Conservation (phyloP, 164 flowering plant species). For the Cinnamomum chago region DNA sequence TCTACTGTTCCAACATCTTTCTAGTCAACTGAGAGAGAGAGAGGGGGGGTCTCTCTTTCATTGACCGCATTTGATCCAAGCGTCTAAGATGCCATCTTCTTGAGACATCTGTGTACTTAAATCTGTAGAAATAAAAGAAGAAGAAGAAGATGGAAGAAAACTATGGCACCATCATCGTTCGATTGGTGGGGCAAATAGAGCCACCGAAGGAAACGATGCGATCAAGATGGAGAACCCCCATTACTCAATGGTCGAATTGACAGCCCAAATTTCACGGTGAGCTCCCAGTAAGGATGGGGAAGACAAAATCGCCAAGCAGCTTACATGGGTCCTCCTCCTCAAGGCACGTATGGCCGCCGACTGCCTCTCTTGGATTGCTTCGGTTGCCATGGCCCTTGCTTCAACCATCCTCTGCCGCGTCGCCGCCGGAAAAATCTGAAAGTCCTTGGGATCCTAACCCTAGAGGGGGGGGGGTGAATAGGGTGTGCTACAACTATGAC, state of each 20-base stretch:
- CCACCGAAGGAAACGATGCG: conserved; percentile 67
- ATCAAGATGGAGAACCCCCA: conserved; percentile 90
- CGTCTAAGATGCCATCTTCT: no score
- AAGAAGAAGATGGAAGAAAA: conserved; percentile 1
- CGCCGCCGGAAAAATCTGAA: conserved; percentile 54
- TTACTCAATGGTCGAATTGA: conserved; percentile 75
- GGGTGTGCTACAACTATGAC: no score
- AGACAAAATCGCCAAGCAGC: conserved; percentile 83
- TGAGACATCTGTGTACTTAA: no score
- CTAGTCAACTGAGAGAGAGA: not conserved
- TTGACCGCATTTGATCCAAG: not conserved
- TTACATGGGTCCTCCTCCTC: conserved; percentile 91
- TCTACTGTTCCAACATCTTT: not conserved
- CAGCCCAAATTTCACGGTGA: conserved; percentile 36
- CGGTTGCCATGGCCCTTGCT: conserved; percentile 44
- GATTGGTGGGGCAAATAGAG: conserved; percentile 62
- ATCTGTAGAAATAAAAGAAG: not conserved
- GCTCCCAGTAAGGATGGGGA: conserved; percentile 31
- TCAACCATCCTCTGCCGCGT: conserved; percentile 71
- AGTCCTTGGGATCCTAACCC: no score
- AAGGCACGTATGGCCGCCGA: conserved; percentile 93
- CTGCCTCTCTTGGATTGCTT: conserved; percentile 68
- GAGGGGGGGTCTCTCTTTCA: conserved; percentile 2
- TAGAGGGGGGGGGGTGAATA: no score
- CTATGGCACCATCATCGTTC: conserved; percentile 47